Base-by-base conservation (phyloP, 2,329 filamentous ascomycete genomes). In the Arthrinium puccinioides region DNA sequence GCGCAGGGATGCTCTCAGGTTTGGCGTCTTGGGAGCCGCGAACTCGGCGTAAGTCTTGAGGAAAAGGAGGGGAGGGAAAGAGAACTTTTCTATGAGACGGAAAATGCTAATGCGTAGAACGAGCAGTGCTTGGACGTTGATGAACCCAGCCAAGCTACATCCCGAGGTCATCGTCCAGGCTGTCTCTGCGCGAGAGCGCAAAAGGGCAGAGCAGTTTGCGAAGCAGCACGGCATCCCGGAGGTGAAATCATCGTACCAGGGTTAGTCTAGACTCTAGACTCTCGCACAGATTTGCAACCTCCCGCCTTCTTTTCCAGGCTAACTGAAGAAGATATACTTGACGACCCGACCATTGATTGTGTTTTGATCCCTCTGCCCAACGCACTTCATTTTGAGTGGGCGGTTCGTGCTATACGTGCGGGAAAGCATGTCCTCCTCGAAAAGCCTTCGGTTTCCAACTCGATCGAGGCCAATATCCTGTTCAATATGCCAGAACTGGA, bases 371-470 rank as follows among this genome's bases (percentile, higher is more conserved):
- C 63, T 5, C 51, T 70, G 11, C 57, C 60, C 5, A 52, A 51
- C 32, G 40, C 41, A 5, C 40, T 55, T 13, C 55, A 57, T 29
- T 52, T 43, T 26, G 58, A 64, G 48, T 69, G 63, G 59, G 58
- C 63, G 16, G 41, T 63, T 10, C 55, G 60, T 26, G 52, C 63
- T 5, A 44, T 70, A 20, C 42, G 46, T 3, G 60, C 60, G 2
- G 62, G 61, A 6, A 69, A 69, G 37, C 64, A 70, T 41, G 64
- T 71, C 11, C 56, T 70, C 1, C 50, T 69, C 6, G 66, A 70
- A 44, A 71, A 70, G 43, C 67, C 67, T 0, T 54, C 59, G 2
- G 54, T 54, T 6, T 56, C 55, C 9, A 68, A 66, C 42, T 45
- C 55, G 2, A 40, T 33, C 0, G 61, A 69, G 46, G 63, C 63